Percentiles rank a stretch among this genome's conserved stretches.
These are phyloP conservation scores for Globisporangium camurandrum DNA, from an alignment of 352 stramenopile genomes.

Conservation along the genomic window DNA sequence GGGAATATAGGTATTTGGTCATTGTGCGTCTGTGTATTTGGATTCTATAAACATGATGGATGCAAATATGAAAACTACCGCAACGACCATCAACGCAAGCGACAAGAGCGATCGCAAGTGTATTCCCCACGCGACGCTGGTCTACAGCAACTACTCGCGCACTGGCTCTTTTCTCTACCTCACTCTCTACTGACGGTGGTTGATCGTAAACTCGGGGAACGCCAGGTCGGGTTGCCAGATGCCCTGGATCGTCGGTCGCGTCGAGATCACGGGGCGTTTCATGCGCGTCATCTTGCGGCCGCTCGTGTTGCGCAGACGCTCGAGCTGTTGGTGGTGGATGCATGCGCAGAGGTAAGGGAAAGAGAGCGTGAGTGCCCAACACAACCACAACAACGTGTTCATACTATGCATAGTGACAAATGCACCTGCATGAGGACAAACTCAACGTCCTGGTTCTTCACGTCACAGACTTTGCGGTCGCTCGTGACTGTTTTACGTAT, in stretches of 20 bases:
- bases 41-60: too few species aligned
- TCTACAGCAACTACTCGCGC: too few species aligned
- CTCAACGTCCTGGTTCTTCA: constrained; percentile 85
- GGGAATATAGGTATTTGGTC: not conserved
- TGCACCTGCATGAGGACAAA: constrained; percentile 77
- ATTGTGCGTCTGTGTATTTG: too few species aligned
- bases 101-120: too few species aligned
- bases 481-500: constrained; percentile 83
- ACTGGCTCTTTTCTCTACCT: too few species aligned
- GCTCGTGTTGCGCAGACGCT: constrained; percentile 80
- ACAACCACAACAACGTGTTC: too few species aligned
- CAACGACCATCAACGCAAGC: not conserved
- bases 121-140: too few species aligned
- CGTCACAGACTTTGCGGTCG: constrained; percentile 75
- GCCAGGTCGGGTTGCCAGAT: constrained; percentile 85
- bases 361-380: too few species aligned
- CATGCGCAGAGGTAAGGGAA: too few species aligned
- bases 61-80: too few species aligned
- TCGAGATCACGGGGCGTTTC: constrained; percentile 78
- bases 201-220: constrained; percentile 82
- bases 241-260: constrained; percentile 74
- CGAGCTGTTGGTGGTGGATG: constrained; percentile 49
- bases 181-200: constrained; percentile 43
- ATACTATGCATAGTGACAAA: too few species aligned
- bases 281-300: constrained; percentile 85